Evolutionary conservation across 495 filamentous ascomycete species (phyloP).

Genomic region (Penicillium goetzii): DNA sequence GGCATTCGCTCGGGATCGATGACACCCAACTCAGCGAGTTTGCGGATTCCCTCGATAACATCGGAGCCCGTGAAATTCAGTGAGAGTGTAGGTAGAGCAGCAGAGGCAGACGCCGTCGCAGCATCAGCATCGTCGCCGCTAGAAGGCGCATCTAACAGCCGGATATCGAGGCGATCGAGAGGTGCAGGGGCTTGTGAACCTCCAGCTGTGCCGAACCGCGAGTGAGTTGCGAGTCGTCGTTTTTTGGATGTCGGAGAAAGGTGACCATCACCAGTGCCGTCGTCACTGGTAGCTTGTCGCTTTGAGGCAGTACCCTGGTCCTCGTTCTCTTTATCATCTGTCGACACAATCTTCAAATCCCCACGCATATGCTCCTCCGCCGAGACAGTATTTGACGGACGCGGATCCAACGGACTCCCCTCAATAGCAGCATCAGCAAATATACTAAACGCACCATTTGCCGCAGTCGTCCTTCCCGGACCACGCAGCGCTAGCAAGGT

Average conservation of each 20-base stretch:
- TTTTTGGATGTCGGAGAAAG: conserved; percentile 63
- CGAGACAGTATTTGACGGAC: conserved; percentile 45
- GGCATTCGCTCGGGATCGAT: conserved; percentile 78
- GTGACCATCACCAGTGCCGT: conserved; percentile 32
- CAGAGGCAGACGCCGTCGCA: neutral
- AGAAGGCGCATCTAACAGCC: conserved; percentile 36
- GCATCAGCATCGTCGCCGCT: conserved; percentile 25
- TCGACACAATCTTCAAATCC: conserved; percentile 15
- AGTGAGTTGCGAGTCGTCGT: conserved; percentile 61
- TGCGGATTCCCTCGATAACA: conserved; percentile 78
- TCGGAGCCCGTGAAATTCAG: conserved; percentile 73
- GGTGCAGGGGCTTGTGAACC: conserved; percentile 31
- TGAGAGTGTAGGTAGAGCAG: conserved; percentile 46
- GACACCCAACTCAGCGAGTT: conserved; percentile 73
- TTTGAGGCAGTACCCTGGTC: conserved; percentile 15
- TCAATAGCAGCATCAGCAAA: conserved; percentile 68
- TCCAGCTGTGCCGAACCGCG: conserved; percentile 46
- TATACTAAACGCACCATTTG: conserved; percentile 76
- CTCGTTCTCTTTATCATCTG: conserved; percentile 32
- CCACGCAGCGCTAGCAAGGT: conserved; percentile 69
- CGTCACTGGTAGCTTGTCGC: conserved; percentile 15
- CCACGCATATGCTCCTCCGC: conserved; percentile 45
- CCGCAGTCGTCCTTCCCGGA: conserved; percentile 63
- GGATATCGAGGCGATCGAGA: conserved; percentile 40
- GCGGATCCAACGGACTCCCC: conserved; percentile 60